Evolutionary conservation across 2,329 filamentous ascomycete species (phyloP).

Genomic region (Scedosporium minutisporum): DNA sequence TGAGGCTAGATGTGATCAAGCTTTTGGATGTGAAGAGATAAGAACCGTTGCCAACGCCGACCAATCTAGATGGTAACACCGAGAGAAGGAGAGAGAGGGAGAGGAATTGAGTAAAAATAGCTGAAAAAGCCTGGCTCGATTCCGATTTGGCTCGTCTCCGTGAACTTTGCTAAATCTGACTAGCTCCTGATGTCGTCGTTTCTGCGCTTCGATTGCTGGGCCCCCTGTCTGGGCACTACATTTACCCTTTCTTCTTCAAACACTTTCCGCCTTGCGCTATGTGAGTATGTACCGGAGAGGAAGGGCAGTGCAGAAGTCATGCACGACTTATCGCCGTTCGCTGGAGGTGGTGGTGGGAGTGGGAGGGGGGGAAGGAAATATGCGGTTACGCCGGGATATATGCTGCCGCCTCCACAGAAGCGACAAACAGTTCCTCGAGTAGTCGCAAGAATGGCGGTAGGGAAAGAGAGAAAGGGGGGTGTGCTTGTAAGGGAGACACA

Average conservation of each 20-base stretch:
- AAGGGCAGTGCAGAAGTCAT: neutral
- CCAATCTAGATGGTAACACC: neutral
- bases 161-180: neutral
- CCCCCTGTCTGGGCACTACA: neutral
- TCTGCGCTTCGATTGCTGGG: neutral
- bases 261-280: neutral
- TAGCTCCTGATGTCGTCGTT: neutral
- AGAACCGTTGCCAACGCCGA: neutral
- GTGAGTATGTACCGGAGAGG: neutral
- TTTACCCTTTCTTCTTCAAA: neutral
- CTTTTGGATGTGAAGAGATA: neutral
- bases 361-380: slow-evolving; percentile 1
- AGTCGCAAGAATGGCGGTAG: neutral
- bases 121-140: neutral
- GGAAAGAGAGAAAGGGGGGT: neutral
- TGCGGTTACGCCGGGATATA: neutral
- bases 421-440: neutral
- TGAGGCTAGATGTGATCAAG: no score
- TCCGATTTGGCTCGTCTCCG: neutral
- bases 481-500: neutral
- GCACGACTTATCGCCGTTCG: neutral
- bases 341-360: neutral
- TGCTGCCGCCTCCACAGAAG: neutral
- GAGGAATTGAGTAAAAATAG: neutral
- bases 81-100: neutral